phyloP scores from a whole-genome alignment of 108 stramenopile genomes.

The Nitzschia sp. region DNA sequence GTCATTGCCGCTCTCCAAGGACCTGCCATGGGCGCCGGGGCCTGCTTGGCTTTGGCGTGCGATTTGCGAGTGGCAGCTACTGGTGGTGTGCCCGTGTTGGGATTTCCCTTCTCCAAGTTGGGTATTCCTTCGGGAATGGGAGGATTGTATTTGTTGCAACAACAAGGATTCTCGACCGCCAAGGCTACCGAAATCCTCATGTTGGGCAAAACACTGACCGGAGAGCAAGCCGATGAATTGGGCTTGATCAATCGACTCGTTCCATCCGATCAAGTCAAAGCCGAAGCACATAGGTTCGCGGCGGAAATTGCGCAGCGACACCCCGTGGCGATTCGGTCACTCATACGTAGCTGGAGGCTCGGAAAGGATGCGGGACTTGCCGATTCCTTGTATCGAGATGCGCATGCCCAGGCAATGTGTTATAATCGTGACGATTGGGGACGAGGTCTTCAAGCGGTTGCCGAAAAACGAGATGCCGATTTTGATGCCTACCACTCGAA shows the following conservation, averaged over 20 bases:
- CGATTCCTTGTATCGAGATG: slow-evolving; percentile 52
- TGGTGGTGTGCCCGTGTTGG: slow-evolving; percentile 35
- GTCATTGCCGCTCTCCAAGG: slow-evolving; percentile 75
- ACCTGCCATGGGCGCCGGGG: slow-evolving; percentile 76
- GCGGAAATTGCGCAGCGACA: slow-evolving; percentile 40
- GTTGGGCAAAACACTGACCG: slow-evolving; percentile 53
- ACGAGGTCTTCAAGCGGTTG: slow-evolving; percentile 58
- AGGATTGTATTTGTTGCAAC: slow-evolving; percentile 57
- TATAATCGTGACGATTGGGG: slow-evolving; percentile 64
- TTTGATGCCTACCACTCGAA: slow-evolving; percentile 55
- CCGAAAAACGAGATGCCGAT: slow-evolving; percentile 42
- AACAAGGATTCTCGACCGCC: slow-evolving; percentile 26
- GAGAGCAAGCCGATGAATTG: slow-evolving; percentile 44
- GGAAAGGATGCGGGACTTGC: slow-evolving; percentile 37
- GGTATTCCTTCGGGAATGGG: slow-evolving; percentile 87
- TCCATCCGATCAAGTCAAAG: slow-evolving; percentile 29
- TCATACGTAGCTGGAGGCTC: slow-evolving; percentile 48
- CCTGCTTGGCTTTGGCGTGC: slow-evolving; percentile 72
- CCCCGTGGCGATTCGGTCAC: slow-evolving; percentile 60
- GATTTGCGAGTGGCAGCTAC: slow-evolving; percentile 55
- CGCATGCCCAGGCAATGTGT: slow-evolving; percentile 63
- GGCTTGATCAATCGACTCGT: slow-evolving; percentile 47
- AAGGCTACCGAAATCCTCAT: slow-evolving; percentile 53
- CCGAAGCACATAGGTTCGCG: slow-evolving; percentile 40
- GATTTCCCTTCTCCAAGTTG: slow-evolving; percentile 72